These are phyloP conservation scores for Saturnispora silvae DNA, from an alignment of 805 yeast species.

Conservation along the genomic window DNA sequence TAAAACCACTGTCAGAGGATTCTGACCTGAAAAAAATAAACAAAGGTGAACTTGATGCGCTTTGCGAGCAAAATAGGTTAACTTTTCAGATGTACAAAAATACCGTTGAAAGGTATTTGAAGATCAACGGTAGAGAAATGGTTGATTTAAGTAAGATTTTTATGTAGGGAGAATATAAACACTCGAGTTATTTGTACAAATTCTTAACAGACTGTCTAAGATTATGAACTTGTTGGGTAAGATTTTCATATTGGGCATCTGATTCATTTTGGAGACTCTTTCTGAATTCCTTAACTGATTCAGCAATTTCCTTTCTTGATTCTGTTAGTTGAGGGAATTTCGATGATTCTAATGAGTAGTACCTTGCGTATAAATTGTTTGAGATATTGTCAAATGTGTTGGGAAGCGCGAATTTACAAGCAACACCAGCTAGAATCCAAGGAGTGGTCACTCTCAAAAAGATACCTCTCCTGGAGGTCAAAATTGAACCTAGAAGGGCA, in stretches of 20 bases:
- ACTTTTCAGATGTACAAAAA: conserved; percentile 41
- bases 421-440: conserved; percentile 35
- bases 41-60: conserved; percentile 53
- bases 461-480: conserved; percentile 36
- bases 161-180: conserved; percentile 10
- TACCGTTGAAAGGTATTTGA: conserved; percentile 62
- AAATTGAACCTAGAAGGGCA: conserved; percentile 46
- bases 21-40: conserved; percentile 20
- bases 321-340: conserved; percentile 29
- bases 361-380: conserved; percentile 17
- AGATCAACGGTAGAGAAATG: conserved; percentile 78
- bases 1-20: conserved; percentile 40
- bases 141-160: conserved; percentile 82
- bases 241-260: no score
- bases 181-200: no score
- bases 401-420: conserved; percentile 41
- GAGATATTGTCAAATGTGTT: conserved; percentile 30
- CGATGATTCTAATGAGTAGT: conserved; percentile 20
- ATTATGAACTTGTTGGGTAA: no score
- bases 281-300: conserved; percentile 1
- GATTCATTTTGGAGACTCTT: no score
- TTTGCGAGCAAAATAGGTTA: conserved; percentile 70
- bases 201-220: no score
- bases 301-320: conserved; percentile 14
- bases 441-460: conserved; percentile 45